These are phyloP conservation scores for Trichoderma sp. DNA, from an alignment of 2,329 filamentous ascomycete genomes.

Conservation along the genomic window DNA sequence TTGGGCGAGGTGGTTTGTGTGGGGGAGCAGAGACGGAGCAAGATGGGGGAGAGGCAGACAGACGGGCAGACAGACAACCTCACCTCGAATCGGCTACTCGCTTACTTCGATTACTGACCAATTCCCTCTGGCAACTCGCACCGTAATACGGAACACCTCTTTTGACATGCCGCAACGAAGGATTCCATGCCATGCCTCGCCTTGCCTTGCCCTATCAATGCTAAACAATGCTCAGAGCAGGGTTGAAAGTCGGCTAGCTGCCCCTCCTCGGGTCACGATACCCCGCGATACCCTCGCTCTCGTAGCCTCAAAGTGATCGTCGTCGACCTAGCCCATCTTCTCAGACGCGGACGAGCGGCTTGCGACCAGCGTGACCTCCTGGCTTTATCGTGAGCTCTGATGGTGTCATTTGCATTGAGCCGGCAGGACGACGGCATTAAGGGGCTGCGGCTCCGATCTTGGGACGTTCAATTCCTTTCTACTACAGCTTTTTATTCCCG, in stretches of 20 bases:
- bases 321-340: background rate
- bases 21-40: background rate
- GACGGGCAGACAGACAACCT: background rate
- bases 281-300: conserved; percentile 11
- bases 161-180: conserved; percentile 2
- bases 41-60: background rate
- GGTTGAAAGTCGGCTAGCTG: background rate
- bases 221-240: background rate
- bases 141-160: background rate
- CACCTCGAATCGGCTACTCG: background rate
- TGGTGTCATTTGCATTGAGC: conserved; percentile 9
- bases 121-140: background rate
- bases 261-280: conserved; percentile 13
- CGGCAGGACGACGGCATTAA: conserved; percentile 13
- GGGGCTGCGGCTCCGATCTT: conserved; percentile 7
- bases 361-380: background rate
- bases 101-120: background rate
- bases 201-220: background rate
- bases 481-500: background rate
- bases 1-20: background rate
- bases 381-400: background rate
- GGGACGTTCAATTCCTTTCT: background rate
- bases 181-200: background rate
- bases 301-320: background rate
- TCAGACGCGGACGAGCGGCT: background rate